These are phyloP conservation scores for Zygnema cylindricum DNA, from an alignment of 139 green algal genomes.

Conservation along the genomic window DNA sequence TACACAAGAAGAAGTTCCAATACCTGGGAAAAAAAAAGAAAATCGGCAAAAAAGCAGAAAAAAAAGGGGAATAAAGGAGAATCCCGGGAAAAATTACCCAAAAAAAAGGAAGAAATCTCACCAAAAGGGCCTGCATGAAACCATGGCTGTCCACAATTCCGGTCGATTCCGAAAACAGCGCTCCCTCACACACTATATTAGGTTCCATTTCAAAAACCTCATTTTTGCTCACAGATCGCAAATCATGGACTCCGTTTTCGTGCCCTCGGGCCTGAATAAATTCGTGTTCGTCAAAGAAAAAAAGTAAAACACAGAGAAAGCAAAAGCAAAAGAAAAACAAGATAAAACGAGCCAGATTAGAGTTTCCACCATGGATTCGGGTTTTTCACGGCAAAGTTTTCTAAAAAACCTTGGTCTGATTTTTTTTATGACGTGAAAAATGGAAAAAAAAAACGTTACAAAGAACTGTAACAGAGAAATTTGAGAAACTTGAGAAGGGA, in stretches of 20 bases:
- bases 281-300: no score
- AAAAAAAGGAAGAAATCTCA: background rate
- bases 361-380: no score
- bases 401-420: no score
- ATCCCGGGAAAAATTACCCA: background rate
- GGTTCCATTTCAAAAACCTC: conserved; percentile 35
- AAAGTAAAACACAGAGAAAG: no score
- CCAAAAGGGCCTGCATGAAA: conserved; percentile 21
- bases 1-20: no score
- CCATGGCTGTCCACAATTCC: conserved; percentile 35
- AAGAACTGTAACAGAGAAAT: no score
- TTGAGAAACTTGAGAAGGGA: no score
- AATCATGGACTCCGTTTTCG: conserved; percentile 46
- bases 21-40: background rate
- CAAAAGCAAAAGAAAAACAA: no score
- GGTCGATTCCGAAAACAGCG: conserved; percentile 43
- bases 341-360: no score
- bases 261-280: background rate
- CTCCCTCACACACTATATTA: background rate
- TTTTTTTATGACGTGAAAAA: no score
- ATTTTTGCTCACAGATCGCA: background rate
- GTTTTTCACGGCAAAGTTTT: no score
- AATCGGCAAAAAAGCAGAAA: background rate
- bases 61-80: background rate
- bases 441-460: no score